Conservation (phyloP, 106 monocot species). For the Dendrobium huoshanense region DNA sequence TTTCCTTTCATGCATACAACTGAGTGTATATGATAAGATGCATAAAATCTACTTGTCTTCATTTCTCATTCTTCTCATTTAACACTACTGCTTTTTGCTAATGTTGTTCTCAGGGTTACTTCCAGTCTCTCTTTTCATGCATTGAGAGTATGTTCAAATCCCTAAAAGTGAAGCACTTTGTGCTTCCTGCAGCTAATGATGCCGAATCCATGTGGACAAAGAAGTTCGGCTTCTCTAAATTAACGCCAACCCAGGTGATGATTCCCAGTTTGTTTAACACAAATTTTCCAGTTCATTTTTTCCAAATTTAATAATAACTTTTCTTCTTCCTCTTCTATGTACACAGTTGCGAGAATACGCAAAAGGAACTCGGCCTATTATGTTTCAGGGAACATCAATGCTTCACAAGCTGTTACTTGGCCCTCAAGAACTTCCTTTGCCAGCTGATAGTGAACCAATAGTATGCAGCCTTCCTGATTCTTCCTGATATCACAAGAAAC, state of each 20-base stretch:
- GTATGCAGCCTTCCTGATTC: not conserved
- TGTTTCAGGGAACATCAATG: constrained; percentile 50
- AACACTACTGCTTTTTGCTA: not conserved
- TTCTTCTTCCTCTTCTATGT: not conserved
- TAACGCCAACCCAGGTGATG: constrained; percentile 51
- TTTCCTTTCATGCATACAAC: too few relatives aligned
- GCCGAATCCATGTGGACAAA: constrained; percentile 86
- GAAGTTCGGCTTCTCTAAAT: constrained; percentile 76
- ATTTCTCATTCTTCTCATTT: not conserved
- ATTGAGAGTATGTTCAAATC: constrained; percentile 63
- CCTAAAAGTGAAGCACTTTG: constrained; percentile 73
- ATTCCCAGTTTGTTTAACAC: not conserved
- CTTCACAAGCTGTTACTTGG: constrained; percentile 33
- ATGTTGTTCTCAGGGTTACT: constrained; percentile 58
- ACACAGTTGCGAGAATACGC: constrained; percentile 31
- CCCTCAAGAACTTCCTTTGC: not conserved
- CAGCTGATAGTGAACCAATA: not conserved
- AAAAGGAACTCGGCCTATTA: constrained; percentile 44
- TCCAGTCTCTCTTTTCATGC: constrained; percentile 74
- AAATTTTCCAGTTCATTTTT: not conserved
- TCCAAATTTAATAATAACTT: not conserved
- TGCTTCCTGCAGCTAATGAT: constrained; percentile 90
- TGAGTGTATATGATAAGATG: not conserved
- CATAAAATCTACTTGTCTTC: not conserved
- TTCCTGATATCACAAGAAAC: not conserved